A percentile compares a stretch with the other conserved stretches of the same genome.
Conservation (phyloP, 495 filamentous ascomycete genomes). For the Aspergillus ostianus region DNA sequence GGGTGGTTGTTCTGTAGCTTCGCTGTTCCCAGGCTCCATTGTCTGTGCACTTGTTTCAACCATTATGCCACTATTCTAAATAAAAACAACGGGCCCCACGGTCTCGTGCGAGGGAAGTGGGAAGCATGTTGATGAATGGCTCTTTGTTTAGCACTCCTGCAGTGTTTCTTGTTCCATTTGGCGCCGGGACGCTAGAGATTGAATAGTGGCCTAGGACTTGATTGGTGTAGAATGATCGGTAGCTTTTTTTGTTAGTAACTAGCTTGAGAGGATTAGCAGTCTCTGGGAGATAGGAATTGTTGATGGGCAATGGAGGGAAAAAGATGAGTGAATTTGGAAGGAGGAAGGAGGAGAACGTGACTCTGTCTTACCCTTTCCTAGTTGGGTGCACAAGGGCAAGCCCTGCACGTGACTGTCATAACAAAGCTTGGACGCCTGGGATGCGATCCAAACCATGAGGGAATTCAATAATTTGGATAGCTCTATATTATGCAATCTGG, state of each 20-base stretch:
- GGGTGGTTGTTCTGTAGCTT: not conserved
- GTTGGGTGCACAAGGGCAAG: no score
- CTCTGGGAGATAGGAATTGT: not conserved
- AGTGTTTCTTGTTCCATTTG: slow-evolving; percentile 3
- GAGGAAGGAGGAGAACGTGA: no score
- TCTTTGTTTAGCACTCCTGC: slow-evolving; percentile 4
- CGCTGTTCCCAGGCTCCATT: not conserved
- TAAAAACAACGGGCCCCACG: not conserved
- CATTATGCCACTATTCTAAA: not conserved
- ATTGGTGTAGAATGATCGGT: not conserved
- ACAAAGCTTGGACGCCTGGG: no score
- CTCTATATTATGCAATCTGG: no score
- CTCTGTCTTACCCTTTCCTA: no score
- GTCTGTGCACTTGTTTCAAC: not conserved
- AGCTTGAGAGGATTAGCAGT: not conserved
- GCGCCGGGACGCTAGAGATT: not conserved
- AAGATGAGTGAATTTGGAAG: no score
- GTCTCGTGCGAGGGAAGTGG: not conserved
- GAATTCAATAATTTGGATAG: no score
- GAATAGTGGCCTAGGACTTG: not conserved
- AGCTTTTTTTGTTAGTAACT: not conserved
- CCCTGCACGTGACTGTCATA: no score
- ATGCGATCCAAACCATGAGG: no score
- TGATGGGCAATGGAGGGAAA: not conserved
- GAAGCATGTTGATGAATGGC: not conserved